Percentiles rank a stretch among this genome's conserved stretches.
These are phyloP conservation scores for Grosmannia huntii DNA, from an alignment of 2,329 filamentous ascomycete species.

Conservation along the genomic window DNA sequence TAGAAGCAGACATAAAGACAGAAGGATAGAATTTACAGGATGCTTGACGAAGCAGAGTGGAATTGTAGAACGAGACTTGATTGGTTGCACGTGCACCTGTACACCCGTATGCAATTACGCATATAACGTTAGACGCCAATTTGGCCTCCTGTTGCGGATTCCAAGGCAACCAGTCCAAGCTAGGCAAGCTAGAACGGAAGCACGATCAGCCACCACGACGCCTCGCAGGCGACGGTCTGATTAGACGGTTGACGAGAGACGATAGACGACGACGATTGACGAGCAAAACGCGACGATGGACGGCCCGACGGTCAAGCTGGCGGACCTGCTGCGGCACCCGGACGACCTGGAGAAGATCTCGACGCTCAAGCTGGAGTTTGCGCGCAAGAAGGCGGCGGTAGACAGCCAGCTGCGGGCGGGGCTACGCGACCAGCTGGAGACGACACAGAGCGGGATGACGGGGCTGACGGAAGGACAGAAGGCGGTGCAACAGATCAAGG, in stretches of 20 bases:
- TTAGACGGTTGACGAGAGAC: neutral
- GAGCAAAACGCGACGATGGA: constrained; percentile 33
- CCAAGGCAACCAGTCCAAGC: neutral
- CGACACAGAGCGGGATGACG: constrained; percentile 85
- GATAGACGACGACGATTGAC: neutral
- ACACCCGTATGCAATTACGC: no score
- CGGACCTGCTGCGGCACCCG: constrained; percentile 85
- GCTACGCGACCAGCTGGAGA: constrained; percentile 87
- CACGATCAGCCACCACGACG: neutral
- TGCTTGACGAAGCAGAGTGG: neutral
- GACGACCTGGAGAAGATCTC: constrained; percentile 96
- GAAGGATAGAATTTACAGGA: neutral
- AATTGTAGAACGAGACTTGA: neutral
- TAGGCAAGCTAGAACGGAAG: neutral
- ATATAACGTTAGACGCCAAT: neutral
- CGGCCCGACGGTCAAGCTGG: constrained; percentile 64
- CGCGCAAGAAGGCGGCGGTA: constrained; percentile 82
- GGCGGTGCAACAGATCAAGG: constrained; percentile 84
- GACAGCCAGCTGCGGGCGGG: constrained; percentile 79
- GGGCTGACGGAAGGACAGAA: constrained; percentile 83
- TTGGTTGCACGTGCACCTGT: no score
- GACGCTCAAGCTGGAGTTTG: constrained; percentile 80
- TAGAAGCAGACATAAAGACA: neutral
- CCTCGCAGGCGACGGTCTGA: constrained; percentile 5
- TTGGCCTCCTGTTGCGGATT: neutral